Conservation (phyloP, 2,329 filamentous ascomycete species). For the Balansia obtecta region DNA sequence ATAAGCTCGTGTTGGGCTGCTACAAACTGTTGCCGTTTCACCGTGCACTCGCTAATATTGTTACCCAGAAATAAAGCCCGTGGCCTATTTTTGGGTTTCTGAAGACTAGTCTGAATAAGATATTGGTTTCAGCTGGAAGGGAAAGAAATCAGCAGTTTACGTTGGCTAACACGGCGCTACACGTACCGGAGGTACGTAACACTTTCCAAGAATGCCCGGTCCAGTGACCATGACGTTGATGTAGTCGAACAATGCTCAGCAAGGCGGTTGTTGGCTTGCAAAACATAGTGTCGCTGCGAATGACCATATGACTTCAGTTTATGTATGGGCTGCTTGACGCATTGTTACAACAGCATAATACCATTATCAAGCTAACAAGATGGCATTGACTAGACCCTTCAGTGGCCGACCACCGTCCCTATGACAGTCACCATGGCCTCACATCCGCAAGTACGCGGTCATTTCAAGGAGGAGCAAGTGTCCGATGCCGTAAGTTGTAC, state of each 20-base stretch:
- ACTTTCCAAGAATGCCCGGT: too few relatives aligned
- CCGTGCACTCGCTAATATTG: not conserved
- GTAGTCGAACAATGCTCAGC: too few relatives aligned
- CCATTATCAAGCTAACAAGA: not conserved
- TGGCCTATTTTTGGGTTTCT: not conserved
- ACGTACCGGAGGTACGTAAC: not conserved
- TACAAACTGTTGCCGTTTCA: not conserved
- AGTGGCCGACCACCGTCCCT: not conserved
- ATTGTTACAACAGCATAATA: too few relatives aligned
- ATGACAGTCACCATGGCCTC: slow-evolving; percentile 11
- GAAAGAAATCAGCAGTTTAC: too few relatives aligned
- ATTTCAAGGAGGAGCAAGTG: slow-evolving; percentile 10
- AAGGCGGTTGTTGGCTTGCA: too few relatives aligned
- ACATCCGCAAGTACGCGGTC: slow-evolving; percentile 11
- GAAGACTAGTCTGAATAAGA: not conserved
- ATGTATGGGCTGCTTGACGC: too few relatives aligned
- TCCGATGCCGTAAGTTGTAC: slow-evolving; percentile 8
- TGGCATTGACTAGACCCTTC: not conserved
- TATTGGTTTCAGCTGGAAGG: not conserved
- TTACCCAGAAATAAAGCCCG: not conserved
- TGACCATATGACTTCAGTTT: too few relatives aligned
- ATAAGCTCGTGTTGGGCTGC: not conserved
- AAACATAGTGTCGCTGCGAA: too few relatives aligned
- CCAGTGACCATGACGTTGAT: too few relatives aligned
- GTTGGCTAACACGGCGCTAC: not conserved